These are phyloP conservation scores for Cladophialophora exuberans DNA, from an alignment of 2,329 filamentous ascomycete species.

Conservation along the genomic window DNA sequence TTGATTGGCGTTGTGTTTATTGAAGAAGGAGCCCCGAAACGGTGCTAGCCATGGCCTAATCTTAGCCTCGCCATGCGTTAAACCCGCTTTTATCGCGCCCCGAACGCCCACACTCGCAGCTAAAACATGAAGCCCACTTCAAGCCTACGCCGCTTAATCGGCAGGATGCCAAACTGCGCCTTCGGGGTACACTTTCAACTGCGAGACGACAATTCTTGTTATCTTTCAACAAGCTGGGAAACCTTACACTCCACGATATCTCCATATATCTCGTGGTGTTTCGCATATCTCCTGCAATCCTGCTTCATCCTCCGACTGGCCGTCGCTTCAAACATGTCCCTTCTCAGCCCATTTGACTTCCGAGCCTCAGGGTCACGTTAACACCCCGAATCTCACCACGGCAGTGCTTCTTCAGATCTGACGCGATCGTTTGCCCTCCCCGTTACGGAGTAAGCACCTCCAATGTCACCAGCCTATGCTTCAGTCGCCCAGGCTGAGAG, in stretches of 20 bases:
- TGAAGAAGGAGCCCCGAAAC: conserved; percentile 7
- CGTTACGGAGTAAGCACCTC: neutral
- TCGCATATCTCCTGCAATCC: too few species aligned
- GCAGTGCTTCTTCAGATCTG: conserved; percentile 12
- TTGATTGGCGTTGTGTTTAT: conserved; percentile 10
- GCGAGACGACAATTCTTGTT: too few species aligned
- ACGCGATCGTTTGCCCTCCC: conserved; percentile 6
- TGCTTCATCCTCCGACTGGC: too few species aligned
- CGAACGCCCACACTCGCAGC: neutral
- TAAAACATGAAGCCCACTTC: too few species aligned
- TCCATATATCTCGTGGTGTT: too few species aligned
- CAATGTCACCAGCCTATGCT: conserved; percentile 30
- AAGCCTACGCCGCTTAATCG: conserved; percentile 9
- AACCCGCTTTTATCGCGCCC: conserved; percentile 5
- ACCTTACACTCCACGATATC: neutral
- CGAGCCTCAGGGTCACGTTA: too few species aligned
- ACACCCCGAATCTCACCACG: too few species aligned
- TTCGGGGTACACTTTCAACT: too few species aligned
- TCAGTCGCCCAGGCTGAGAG: conserved; percentile 28
- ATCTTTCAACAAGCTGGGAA: too few species aligned
- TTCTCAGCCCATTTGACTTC: too few species aligned
- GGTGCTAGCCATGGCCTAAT: conserved; percentile 14
- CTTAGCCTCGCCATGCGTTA: conserved; percentile 11
- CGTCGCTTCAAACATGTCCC: too few species aligned
- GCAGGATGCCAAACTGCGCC: conserved; percentile 2